phyloP scores from a whole-genome alignment of 2,329 filamentous ascomycete species.

The Cladosporium sp. region DNA sequence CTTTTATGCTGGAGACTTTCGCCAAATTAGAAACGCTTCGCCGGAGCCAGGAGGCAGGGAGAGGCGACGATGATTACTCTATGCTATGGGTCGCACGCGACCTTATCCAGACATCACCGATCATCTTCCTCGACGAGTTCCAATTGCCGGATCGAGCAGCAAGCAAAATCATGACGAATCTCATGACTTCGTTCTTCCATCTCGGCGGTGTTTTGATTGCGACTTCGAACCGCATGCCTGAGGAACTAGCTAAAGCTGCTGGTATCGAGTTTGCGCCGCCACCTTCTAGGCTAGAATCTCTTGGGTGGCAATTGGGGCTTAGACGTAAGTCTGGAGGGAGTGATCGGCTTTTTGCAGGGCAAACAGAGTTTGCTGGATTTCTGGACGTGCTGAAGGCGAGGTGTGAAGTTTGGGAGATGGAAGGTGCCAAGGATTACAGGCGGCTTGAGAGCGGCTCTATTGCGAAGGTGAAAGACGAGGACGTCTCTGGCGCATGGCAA shows the following conservation, averaged over 20 bases:
- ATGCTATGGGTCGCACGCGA: conserved; percentile 69
- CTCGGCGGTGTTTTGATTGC: conserved; percentile 74
- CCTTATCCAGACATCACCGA: conserved; percentile 66
- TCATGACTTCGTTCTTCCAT: conserved; percentile 76
- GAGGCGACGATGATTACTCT: conserved; percentile 53
- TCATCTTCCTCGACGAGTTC: conserved; percentile 77
- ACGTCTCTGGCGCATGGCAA: conserved; percentile 17
- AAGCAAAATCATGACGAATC: conserved; percentile 70
- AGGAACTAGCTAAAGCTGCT: conserved; percentile 69
- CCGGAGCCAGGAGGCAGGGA: conserved; percentile 25
- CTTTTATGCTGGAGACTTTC: conserved; percentile 74
- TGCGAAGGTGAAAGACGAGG: conserved; percentile 17
- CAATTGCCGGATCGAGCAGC: conserved; percentile 73
- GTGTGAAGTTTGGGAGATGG: conserved; percentile 81
- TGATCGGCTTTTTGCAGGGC: conserved; percentile 51
- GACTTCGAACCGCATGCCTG: conserved; percentile 77
- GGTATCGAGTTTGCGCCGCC: conserved; percentile 60
- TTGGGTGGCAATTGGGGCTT: conserved; percentile 27
- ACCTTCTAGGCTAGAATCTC: conserved; percentile 39
- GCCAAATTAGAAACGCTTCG: conserved; percentile 65
- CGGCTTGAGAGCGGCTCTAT: conserved; percentile 46
- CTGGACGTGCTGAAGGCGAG: conserved; percentile 68
- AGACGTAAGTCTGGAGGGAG: conserved; percentile 28
- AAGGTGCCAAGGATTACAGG: conserved; percentile 63
- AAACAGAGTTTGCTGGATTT: conserved; percentile 70